Evolutionary conservation across 2,329 filamentous ascomycete species (phyloP).

Genomic region (Colletotrichum agaves): DNA sequence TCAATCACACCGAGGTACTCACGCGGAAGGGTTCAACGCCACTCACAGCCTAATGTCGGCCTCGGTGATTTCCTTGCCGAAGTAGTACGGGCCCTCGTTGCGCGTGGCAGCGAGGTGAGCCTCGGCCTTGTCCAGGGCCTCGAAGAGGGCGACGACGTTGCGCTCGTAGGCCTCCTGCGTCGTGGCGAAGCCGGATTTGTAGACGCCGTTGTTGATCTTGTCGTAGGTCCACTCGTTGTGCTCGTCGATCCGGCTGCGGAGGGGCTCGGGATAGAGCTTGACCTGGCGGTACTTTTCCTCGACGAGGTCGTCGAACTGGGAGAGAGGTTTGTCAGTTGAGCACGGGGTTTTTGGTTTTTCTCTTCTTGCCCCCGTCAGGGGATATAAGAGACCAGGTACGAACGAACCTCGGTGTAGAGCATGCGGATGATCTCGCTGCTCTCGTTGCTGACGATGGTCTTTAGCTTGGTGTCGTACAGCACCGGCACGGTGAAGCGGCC

Average conservation of each 20-base stretch:
- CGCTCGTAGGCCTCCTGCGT: conserved; percentile 85
- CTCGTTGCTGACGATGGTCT: conserved; percentile 90
- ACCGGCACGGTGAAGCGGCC: conserved; percentile 91
- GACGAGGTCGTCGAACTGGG: conserved; percentile 76
- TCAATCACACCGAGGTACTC: not conserved
- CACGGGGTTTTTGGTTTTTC: no score
- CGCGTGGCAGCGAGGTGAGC: conserved; percentile 65
- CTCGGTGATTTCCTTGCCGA: conserved; percentile 81
- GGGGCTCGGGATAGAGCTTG: conserved; percentile 73
- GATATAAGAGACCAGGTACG: no score
- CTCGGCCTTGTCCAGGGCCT: conserved; percentile 81
- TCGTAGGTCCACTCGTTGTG: conserved; percentile 85
- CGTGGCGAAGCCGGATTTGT: conserved; percentile 85
- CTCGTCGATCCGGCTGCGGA: conserved; percentile 78
- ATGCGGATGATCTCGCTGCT: conserved; percentile 93
- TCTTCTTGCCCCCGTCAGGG: no score
- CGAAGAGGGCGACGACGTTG: conserved; percentile 77
- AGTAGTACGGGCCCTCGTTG: conserved; percentile 73
- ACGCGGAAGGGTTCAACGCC: not conserved
- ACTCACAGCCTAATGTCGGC: conserved; percentile 78
- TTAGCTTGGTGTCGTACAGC: conserved; percentile 81
- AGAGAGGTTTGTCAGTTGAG: not conserved
- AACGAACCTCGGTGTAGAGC: conserved; percentile 73
- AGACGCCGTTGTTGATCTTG: conserved; percentile 76
- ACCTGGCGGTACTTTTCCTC: conserved; percentile 68